Base-by-base conservation (phyloP, 805 yeast species). In the Wickerhamomyces rabaulensis region DNA sequence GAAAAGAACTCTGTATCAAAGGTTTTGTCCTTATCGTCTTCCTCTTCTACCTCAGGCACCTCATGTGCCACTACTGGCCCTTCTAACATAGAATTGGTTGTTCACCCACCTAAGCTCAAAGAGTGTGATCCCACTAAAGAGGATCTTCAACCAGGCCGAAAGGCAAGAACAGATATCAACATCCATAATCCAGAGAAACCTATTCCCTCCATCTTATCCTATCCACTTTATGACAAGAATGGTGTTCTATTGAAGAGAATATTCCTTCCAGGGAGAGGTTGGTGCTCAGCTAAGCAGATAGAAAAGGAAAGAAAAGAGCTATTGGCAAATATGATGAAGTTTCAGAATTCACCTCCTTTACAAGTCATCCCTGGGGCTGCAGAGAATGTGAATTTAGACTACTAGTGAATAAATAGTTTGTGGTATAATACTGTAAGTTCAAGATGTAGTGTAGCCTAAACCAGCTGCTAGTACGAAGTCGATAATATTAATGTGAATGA, bases 191-290 rank as follows among this genome's bases (percentile, higher is more conserved):
- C 57, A 15, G 22, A 40, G 1, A 35, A 39, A 9, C 62, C 62
- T 3, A 54, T 52, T 3, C 61, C 63, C 6, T 53, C 63, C 2
- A 58, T 53, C 0, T 46, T 57, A 23, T 31, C 51, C 19, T 52
- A 48, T 41, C 60, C 62, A 12, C 55, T 48, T 16, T 27, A 31
- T 17, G 76, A 71, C 50, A 60, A 57, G 35, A 59, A 66, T 39
- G 78, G 77, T 0, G 68, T 65, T 39, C 69, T 66, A 6, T 69
- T 67, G 43, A 64, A 74, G 41, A 55, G 83, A 29, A 55, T 75
- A 3, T 74, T 70, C 48, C 64, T 77, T 27, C 80, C 78, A 1
- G 72, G 71, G 10, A 57, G 71, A 38, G 82, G 83, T 0, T 78
- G 83, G 83, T 62, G 73, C 1, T 58, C 75, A 2, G 40, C 45